These are phyloP conservation scores for Ogataea kodamae DNA, from an alignment of 805 yeast genomes.

Conservation along the genomic window DNA sequence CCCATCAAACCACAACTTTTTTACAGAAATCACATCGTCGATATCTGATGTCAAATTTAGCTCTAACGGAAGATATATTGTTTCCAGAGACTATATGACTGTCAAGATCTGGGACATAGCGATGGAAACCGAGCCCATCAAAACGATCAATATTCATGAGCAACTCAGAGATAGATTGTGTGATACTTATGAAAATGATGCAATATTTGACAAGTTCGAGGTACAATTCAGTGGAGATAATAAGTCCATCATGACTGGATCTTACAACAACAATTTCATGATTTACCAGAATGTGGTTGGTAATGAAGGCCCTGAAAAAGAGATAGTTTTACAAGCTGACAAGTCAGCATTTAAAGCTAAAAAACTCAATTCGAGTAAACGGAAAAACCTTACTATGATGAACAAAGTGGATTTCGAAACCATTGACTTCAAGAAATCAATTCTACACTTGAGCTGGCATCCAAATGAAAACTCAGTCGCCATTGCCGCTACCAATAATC, in stretches of 20 bases:
- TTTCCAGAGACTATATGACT: conserved; percentile 95
- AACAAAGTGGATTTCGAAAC: conserved; percentile 69
- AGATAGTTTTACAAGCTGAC: conserved; percentile 93
- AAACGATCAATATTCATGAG: conserved; percentile 93
- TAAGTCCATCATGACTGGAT: conserved; percentile 90
- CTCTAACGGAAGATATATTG: conserved; percentile 89
- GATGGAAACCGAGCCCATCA: conserved; percentile 93
- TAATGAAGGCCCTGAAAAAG: conserved; percentile 39
- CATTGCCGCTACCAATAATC: conserved; percentile 95
- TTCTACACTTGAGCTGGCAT: conserved; percentile 97
- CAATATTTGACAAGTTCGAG: conserved; percentile 97
- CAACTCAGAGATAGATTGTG: conserved; percentile 89
- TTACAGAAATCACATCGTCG: conserved; percentile 93
- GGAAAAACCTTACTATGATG: conserved; percentile 40
- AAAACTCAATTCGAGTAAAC: conserved; percentile 48
- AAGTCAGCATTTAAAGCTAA: conserved; percentile 90
- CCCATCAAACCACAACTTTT: conserved; percentile 89
- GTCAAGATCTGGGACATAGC: conserved; percentile 98
- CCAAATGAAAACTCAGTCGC: conserved; percentile 96
- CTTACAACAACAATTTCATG: conserved; percentile 95
- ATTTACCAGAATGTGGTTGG: conserved; percentile 80
- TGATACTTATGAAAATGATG: conserved; percentile 97
- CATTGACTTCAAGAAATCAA: conserved; percentile 91
- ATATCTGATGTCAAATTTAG: conserved; percentile 93
- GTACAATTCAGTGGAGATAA: conserved; percentile 94